Evolutionary conservation across 345 rosid genomes (phyloP).

Genomic region (Populus deltoides): DNA sequence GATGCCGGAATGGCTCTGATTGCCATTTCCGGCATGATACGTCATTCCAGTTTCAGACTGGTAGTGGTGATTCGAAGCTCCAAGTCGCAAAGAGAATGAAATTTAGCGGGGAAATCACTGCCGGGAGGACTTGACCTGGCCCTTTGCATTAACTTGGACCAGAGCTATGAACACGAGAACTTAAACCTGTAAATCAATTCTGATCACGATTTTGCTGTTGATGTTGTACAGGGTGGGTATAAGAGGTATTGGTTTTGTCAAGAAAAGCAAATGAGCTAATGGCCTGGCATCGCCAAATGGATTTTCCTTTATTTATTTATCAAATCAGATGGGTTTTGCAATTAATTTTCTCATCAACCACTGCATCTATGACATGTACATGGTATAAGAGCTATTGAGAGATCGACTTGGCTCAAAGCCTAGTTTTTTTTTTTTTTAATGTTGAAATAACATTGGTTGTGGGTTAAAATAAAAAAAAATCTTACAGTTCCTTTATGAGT

Average conservation of each 20-base stretch:
- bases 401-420: too few relatives aligned
- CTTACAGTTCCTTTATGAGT: too few relatives aligned
- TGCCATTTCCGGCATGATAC: slow-evolving; percentile 47
- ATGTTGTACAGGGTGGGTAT: background rate
- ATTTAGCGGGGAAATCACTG: slow-evolving; percentile 21
- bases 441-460: too few relatives aligned
- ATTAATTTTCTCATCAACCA: background rate
- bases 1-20: slow-evolving; percentile 48
- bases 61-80: slow-evolving; percentile 10
- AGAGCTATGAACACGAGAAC: background rate
- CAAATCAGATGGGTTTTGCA: too few relatives aligned
- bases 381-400: too few relatives aligned
- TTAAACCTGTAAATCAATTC: background rate
- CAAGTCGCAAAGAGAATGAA: slow-evolving; percentile 50
- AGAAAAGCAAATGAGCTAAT: background rate
- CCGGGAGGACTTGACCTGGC: slow-evolving; percentile 12
- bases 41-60: slow-evolving; percentile 24
- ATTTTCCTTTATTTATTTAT: too few relatives aligned
- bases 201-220: background rate
- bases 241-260: background rate
- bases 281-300: background rate
- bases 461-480: too few relatives aligned
- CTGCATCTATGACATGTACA: too few relatives aligned
- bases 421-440: too few relatives aligned
- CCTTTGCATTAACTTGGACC: too few relatives aligned